These are phyloP conservation scores for Epichloe gansuensis DNA, from an alignment of 2,329 filamentous ascomycete species.

Conservation along the genomic window DNA sequence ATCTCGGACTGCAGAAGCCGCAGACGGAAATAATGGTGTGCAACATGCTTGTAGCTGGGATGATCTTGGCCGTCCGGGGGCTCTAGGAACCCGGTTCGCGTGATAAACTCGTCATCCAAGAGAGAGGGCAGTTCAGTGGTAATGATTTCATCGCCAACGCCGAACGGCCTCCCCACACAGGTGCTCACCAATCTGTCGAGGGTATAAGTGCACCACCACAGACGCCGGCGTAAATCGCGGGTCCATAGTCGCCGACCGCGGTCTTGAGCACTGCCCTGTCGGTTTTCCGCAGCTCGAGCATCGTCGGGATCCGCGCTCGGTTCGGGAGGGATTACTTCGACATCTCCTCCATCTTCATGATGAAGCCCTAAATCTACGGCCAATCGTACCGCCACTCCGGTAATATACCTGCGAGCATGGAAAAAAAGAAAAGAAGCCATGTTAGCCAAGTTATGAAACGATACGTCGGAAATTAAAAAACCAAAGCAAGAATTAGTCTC, in stretches of 20 bases:
- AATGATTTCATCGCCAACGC: constrained; percentile 90
- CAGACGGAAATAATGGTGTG: constrained; percentile 84
- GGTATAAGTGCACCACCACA: constrained; percentile 97
- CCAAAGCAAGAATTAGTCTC: constrained; percentile 11
- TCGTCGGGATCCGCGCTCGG: constrained; percentile 21
- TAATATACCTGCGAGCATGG: constrained; percentile 58
- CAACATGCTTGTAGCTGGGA: constrained; percentile 80
- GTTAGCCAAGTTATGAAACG: not conserved
- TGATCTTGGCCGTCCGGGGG: constrained; percentile 43
- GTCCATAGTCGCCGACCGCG: constrained; percentile 68
- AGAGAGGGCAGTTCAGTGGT: constrained; percentile 89
- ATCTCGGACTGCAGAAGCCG: constrained; percentile 89
- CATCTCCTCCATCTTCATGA: constrained; percentile 70
- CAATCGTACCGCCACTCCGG: constrained; percentile 80
- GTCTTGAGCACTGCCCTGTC: constrained; percentile 27
- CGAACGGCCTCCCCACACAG: constrained; percentile 85
- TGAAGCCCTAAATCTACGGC: constrained; percentile 87
- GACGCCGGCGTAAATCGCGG: constrained; percentile 69
- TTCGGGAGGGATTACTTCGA: constrained; percentile 42
- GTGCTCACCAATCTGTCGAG: constrained; percentile 90
- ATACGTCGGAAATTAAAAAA: too few relatives aligned
- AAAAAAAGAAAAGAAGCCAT: not conserved
- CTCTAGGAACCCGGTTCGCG: constrained; percentile 58
- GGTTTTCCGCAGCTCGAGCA: constrained; percentile 9
- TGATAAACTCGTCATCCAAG: constrained; percentile 81